Base-by-base conservation (phyloP, 176 grass and related monocot genomes). In the Triticum urartu region DNA sequence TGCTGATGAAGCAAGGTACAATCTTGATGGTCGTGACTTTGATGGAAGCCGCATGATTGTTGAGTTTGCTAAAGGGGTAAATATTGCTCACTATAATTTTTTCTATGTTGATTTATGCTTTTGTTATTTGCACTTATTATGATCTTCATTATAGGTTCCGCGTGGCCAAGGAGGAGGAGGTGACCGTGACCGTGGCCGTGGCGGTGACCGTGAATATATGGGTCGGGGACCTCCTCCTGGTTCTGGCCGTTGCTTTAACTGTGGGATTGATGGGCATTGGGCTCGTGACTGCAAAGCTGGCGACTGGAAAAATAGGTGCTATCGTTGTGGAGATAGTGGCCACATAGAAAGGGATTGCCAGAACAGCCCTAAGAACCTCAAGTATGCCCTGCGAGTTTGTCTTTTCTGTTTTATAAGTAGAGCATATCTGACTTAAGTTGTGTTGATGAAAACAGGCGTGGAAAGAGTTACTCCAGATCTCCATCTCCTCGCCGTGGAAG, bases 231-330 rank as follows among this genome's bases (percentile, higher is more conserved):
- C 93, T 32, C 92, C 94, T 88, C 96, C 96, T 87, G 94, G 94
- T 71, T 91, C 90, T 71, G 97, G 97, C 5, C 94, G 92, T 56
- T 98, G 97, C 70, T 95, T 98, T 64, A 98, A 98, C 69, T 98
- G 97, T 83, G 97, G 97, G 50, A 79, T 95, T 35, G 97, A 98
- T 82, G 97, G 97, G 3, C 97, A 98, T 40, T 98, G 97, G 97
- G 97, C 97, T 43, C 92, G 97, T 36, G 97, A 98, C 63, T 98
- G 97, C 88, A 88, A 94, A 88, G 92, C 97, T 69, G 97, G 97
- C 34, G 97, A 98, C 71, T 98, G 94, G 94, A 98, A 98, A 86
- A 98, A 98, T 33, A 95, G 90, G 68, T 98, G 97, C 85, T 98
- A 98, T 66, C 94, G 94, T 4, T 98, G 97, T 80, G 97, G 97